phyloP scores from a whole-genome alignment of 176 grass and related monocot species.

The Hsuehochloa calcarea region DNA sequence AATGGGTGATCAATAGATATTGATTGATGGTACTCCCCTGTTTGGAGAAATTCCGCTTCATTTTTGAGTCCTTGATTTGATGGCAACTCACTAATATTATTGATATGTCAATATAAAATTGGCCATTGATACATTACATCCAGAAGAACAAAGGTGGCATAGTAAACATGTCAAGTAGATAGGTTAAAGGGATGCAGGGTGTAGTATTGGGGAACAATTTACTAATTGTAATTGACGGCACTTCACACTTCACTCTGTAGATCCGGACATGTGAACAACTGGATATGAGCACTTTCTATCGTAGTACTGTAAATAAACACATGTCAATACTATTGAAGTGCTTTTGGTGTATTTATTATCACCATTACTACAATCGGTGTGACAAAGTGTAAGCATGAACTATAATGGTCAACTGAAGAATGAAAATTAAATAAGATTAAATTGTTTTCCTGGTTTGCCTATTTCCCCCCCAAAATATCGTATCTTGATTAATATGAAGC shows the following conservation, averaged over 20 bases:
- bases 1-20: not conserved
- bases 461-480: not conserved
- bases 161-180: not conserved
- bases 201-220: not conserved
- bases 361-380: not conserved
- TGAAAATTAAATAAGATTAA: not conserved
- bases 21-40: not conserved
- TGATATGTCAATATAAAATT: not conserved
- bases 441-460: not conserved
- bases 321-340: not conserved
- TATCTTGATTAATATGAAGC: not conserved
- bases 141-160: not conserved
- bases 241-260: not conserved
- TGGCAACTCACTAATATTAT: not conserved
- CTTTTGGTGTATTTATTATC: not conserved
- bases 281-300: not conserved
- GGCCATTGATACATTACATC: not conserved
- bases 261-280: not conserved
- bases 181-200: not conserved
- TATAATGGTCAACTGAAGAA: not conserved
- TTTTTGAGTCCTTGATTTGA: not conserved
- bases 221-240: not conserved
- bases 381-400: constrained; percentile 1
- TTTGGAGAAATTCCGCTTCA: not conserved
- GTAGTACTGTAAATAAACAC: constrained; percentile 1